Base-by-base conservation (phyloP, 768 basidiomycete species). In the Kwoniella dendrophila region DNA sequence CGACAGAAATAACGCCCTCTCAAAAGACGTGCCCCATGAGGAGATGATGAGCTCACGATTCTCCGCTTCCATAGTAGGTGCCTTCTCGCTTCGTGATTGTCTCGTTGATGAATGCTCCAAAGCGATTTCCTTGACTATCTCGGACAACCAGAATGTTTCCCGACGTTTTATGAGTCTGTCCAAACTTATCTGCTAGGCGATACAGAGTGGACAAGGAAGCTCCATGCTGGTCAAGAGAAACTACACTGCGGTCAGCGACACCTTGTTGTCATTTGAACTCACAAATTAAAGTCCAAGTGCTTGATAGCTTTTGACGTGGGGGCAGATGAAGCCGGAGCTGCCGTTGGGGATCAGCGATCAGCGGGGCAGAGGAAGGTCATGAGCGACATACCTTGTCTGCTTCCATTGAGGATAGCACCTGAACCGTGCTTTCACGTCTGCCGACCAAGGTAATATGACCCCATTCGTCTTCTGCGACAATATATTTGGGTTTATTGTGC, bases 161-260 rank as follows among this genome's bases (percentile, higher is more conserved):
- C 30, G 63, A 34, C 0, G 51, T 67, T 12, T 63, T 56, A 34
- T 71, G 61, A 5, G 59, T 52, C 16, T 66, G 54, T 18, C 69
- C 72, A 40, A 69, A 74, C 38, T 53, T 63, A 12, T 74, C 70
- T 41, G 80, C 71, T 8, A 72, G 69, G 14, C 70, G 71, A 76
- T 96, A 97, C 4, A 97, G 83, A 0, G 95, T 96, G 45, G 88
- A 86, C 14, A 97, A 82, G 12, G 92, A 94, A 45, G 94, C 92
- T 0, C 95, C 95, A 68, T 98, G 90, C 71, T 96, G 93, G 72
- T 98, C 95, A 18, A 96, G 83, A 16, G 91, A 93, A 80, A 76
- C 77, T 78, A 44, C 6, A 16, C 26, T 12, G 12, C 2, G 3
- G 34, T 56, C 27, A 56, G 55, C 43, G 24, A 16, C 24, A 34